Percentiles rank a stretch among this genome's conserved stretches.
Evolutionary conservation across 805 yeast species (phyloP).

Genomic region (Candida saitoana): DNA sequence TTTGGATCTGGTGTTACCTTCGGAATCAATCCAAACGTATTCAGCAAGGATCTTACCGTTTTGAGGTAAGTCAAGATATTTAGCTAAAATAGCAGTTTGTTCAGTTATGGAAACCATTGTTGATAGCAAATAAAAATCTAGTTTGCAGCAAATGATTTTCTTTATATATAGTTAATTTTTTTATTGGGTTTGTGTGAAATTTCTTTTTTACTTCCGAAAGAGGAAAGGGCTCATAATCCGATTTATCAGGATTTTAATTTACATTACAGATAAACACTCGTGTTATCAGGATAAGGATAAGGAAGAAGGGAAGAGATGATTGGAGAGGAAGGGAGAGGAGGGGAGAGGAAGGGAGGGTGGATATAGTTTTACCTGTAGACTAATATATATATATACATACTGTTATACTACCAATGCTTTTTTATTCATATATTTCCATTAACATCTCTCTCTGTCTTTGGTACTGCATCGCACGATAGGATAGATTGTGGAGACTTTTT

Average conservation of each 20-base stretch:
- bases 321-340: too few relatives aligned
- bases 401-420: neutral
- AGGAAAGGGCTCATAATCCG: neutral
- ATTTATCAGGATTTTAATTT: too few relatives aligned
- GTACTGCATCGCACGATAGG: slow-evolving; percentile 1
- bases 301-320: neutral
- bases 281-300: neutral
- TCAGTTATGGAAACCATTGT: slow-evolving; percentile 43
- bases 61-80: slow-evolving; percentile 81
- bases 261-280: too few relatives aligned
- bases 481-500: neutral
- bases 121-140: too few relatives aligned
- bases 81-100: slow-evolving; percentile 77
- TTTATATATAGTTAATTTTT: too few relatives aligned
- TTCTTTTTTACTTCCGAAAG: neutral
- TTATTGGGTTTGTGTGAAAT: neutral
- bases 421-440: neutral
- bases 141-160: too few relatives aligned
- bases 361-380: too few relatives aligned
- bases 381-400: neutral
- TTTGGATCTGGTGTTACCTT: slow-evolving; percentile 88
- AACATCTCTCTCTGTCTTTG: too few relatives aligned
- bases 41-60: slow-evolving; percentile 87
- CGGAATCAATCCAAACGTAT: slow-evolving; percentile 96
- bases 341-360: too few relatives aligned